These are phyloP conservation scores for Neoboletus brunneissimus DNA, from an alignment of 768 basidiomycete species.

Conservation along the genomic window DNA sequence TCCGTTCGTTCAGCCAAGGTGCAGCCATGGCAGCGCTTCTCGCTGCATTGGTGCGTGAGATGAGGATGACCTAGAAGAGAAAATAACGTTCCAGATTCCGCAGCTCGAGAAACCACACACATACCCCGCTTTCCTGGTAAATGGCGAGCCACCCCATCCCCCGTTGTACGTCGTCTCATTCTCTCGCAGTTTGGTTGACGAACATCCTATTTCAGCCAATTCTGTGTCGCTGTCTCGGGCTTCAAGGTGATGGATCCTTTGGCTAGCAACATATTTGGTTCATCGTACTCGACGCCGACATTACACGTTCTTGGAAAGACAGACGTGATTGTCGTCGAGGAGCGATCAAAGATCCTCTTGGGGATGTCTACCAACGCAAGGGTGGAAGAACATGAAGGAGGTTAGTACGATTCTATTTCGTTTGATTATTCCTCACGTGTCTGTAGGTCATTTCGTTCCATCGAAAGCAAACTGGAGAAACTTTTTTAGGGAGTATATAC, in stretches of 20 bases:
- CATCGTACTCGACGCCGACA: conserved; percentile 64
- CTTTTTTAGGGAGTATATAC: conserved; percentile 68
- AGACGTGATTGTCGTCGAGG: conserved; percentile 71
- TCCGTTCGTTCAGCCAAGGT: conserved; percentile 55
- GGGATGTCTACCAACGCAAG: conserved; percentile 53
- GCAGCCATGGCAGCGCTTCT: conserved; percentile 72
- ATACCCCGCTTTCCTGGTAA: conserved; percentile 58
- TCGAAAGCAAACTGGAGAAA: conserved; percentile 72
- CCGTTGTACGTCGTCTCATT: conserved; percentile 53
- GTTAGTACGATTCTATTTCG: conserved; percentile 40
- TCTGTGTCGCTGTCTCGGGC: conserved; percentile 75
- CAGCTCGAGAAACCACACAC: conserved; percentile 53
- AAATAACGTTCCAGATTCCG: conserved; percentile 1
- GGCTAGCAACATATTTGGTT: conserved; percentile 46
- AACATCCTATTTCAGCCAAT: conserved; percentile 43
- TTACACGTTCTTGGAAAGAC: conserved; percentile 76
- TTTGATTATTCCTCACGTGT: background rate
- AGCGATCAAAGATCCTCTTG: conserved; percentile 59
- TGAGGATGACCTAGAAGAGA: background rate
- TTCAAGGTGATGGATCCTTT: conserved; percentile 54
- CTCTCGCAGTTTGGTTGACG: background rate
- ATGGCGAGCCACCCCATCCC: conserved; percentile 68
- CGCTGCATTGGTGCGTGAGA: conserved; percentile 57
- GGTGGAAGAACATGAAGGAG: conserved; percentile 77
- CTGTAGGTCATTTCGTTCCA: conserved; percentile 78